Percentiles rank a stretch among this genome's conserved stretches.
These are phyloP conservation scores for Fraxinus platypoda DNA, from an alignment of 305 asterid genomes.

Conservation along the genomic window DNA sequence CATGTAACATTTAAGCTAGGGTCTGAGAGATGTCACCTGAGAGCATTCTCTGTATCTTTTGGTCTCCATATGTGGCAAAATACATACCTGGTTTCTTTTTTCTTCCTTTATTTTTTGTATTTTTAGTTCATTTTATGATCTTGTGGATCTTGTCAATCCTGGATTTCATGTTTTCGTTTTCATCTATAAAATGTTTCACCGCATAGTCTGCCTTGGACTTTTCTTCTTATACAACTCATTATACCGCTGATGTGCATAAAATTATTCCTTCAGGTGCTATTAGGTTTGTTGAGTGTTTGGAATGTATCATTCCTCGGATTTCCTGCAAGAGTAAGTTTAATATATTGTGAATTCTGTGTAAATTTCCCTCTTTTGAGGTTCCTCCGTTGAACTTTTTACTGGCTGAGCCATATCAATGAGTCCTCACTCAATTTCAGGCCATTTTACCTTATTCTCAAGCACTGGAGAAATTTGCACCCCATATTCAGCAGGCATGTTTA, in stretches of 20 bases:
- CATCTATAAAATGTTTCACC: constrained; percentile 2
- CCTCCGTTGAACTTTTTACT: not conserved
- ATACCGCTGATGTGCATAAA: constrained; percentile 16
- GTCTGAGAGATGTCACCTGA: constrained; percentile 4
- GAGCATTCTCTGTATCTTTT: constrained; percentile 12
- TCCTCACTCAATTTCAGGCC: constrained; percentile 58
- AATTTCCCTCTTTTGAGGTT: constrained; percentile 9
- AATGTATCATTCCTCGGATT: constrained; percentile 92
- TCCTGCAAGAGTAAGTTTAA: constrained; percentile 85
- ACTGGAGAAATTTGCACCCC: constrained; percentile 93
- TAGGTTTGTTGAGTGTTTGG: constrained; percentile 97
- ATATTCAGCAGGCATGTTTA: constrained; percentile 86
- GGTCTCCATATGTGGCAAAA: constrained; percentile 10
- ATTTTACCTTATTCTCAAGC: constrained; percentile 97
- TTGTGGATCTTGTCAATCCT: not conserved
- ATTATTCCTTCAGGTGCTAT: constrained; percentile 59
- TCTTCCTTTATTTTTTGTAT: not conserved
- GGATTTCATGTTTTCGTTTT: constrained; percentile 15
- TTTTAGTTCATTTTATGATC: not conserved
- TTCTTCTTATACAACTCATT: constrained; percentile 17
- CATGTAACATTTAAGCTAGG: constrained; percentile 15
- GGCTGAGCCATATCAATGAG: constrained; percentile 22
- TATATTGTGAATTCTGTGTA: constrained; percentile 23
- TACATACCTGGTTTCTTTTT: not conserved
- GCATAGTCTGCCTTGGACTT: not conserved